phyloP scores from a whole-genome alignment of 2,329 filamentous ascomycete species.

The Saccharata proteae region DNA sequence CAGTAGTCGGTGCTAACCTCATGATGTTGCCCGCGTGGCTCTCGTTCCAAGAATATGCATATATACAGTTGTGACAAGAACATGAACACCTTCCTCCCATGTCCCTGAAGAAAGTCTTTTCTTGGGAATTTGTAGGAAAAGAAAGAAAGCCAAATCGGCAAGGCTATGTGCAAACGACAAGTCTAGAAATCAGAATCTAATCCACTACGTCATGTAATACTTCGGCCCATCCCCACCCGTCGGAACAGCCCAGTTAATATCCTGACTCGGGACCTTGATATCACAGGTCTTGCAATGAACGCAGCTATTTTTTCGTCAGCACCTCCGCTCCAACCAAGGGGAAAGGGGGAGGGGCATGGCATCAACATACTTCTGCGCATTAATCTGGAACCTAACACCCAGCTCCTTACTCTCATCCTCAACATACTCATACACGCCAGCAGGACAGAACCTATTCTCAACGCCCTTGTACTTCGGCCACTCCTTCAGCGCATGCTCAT shows the following conservation, averaged over 20 bases:
- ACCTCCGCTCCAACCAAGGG: background rate
- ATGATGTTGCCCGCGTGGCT: no score
- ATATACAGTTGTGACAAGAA: no score
- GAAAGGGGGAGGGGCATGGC: background rate
- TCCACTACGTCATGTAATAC: slow-evolving; percentile 47
- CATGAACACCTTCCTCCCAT: no score
- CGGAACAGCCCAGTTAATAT: slow-evolving; percentile 86
- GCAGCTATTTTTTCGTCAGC: slow-evolving; percentile 49
- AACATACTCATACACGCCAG: slow-evolving; percentile 95
- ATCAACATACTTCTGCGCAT: slow-evolving; percentile 77
- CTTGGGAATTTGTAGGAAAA: no score
- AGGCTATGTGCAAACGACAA: background rate
- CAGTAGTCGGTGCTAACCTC: no score
- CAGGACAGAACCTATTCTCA: slow-evolving; percentile 94
- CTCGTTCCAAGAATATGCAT: no score
- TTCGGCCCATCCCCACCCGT: slow-evolving; percentile 73
- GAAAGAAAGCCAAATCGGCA: background rate
- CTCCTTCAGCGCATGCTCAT: slow-evolving; percentile 69
- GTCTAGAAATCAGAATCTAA: background rate
- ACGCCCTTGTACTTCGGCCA: slow-evolving; percentile 84
- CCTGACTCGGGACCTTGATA: slow-evolving; percentile 93
- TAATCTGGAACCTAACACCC: slow-evolving; percentile 94
- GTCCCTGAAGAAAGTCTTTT: no score
- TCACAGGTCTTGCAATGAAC: slow-evolving; percentile 99
- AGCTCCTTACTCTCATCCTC: slow-evolving; percentile 79